Base-by-base conservation (phyloP, 306 rosid genomes). In the Erythrophleum fordii region DNA sequence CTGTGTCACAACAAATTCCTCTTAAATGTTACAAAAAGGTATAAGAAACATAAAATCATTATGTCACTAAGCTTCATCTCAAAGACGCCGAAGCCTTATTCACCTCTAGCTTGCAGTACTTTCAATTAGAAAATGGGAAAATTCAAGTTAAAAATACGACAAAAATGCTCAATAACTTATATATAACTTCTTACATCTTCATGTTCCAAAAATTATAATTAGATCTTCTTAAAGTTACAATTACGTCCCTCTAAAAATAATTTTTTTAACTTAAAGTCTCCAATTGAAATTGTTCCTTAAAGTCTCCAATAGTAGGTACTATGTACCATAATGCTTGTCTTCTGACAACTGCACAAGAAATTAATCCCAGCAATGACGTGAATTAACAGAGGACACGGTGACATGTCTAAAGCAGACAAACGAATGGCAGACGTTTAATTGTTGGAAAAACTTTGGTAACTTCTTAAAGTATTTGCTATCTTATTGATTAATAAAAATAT, bases 271-370 rank as follows among this genome's bases (percentile, higher is more conserved):
- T n/a, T n/a, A n/a, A n/a, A n/a, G n/a, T n/a, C n/a, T n/a, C n/a
- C n/a, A n/a, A n/a, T n/a, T n/a, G n/a, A n/a, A n/a, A n/a, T n/a
- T n/a, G n/a, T n/a, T n/a, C n/a, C n/a, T n/a, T n/a, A n/a, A 72
- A 42, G 72, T 39, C 41, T 17, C 17, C n/a, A 26, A 39, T 8
- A 70, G 62, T 10, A 23, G 6, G 17, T 5, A 51, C 23, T 20
- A 45, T 60, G 61, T 26, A 52, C 72, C 14, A 44, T 20, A 23
- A 74, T 34, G 53, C 46, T 55, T 22, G 60, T 45, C 44, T 65
- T 34, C 65, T 66, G 31, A 25, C 70, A 49, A 4, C 77, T 35
- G 66, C 67, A 82, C n/a, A 28, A 73, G 59, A 69, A 69, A 35
- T 53, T 22, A 34, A n/a, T 23, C 56, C 35, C 56, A 28, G 23